Evolutionary conservation across 441 rosid genomes (phyloP).

Genomic region (Erodium trifolium): DNA sequence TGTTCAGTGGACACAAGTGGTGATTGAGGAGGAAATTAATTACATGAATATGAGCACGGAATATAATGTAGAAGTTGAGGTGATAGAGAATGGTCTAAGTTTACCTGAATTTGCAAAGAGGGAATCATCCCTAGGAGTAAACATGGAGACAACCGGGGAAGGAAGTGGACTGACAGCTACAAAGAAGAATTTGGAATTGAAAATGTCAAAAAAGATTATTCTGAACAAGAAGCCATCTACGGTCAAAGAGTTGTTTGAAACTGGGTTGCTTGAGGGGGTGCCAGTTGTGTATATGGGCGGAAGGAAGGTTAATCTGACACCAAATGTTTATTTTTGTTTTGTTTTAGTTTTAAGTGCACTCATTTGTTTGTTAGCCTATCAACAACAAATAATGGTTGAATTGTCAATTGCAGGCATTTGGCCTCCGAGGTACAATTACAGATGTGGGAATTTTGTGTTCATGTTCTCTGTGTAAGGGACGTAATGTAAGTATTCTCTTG

Average conservation of each 20-base stretch:
- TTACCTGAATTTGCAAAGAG: slow-evolving; percentile 26
- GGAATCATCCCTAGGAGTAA: slow-evolving; percentile 16
- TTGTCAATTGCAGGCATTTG: slow-evolving; percentile 60
- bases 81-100: slow-evolving; percentile 32
- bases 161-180: slow-evolving; percentile 33
- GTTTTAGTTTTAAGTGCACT: neutral
- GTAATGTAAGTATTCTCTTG: slow-evolving; percentile 47
- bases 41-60: slow-evolving; percentile 14
- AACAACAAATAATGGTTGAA: slow-evolving; percentile 12
- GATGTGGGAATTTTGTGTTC: slow-evolving; percentile 92
- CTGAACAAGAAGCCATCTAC: slow-evolving; percentile 60
- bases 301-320: slow-evolving; percentile 46
- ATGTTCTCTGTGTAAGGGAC: slow-evolving; percentile 73
- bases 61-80: slow-evolving; percentile 31
- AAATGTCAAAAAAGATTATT: slow-evolving; percentile 48
- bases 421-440: slow-evolving; percentile 75
- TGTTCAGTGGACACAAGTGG: slow-evolving; percentile 23
- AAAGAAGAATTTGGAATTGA: slow-evolving; percentile 44
- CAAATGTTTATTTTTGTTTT: neutral
- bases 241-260: slow-evolving; percentile 89
- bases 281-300: slow-evolving; percentile 90
- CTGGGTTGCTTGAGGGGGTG: slow-evolving; percentile 88
- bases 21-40: neutral
- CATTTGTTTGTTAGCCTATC: neutral
- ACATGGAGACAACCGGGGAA: slow-evolving; percentile 21